These are phyloP conservation scores for Suillus bovinus DNA, from an alignment of 768 basidiomycete species.

Conservation along the genomic window DNA sequence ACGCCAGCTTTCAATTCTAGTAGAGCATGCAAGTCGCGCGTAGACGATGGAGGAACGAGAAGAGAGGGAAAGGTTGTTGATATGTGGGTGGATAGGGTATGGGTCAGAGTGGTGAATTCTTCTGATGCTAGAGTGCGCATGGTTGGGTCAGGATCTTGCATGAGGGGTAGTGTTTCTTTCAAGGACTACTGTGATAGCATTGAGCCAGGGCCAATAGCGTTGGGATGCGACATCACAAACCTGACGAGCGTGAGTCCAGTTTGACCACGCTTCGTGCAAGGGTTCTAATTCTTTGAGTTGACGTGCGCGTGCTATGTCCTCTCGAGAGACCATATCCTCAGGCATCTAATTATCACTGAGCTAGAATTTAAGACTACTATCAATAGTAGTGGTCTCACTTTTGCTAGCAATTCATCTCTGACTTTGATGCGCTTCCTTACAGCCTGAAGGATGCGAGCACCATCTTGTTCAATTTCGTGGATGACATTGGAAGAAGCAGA, in stretches of 20 bases:
- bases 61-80: conserved; percentile 61
- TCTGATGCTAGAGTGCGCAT: conserved; percentile 75
- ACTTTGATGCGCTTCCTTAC: conserved; percentile 1
- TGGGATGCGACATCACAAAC: conserved; percentile 39
- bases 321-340: conserved; percentile 50
- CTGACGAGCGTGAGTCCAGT: conserved; percentile 56
- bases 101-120: conserved; percentile 54
- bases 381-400: conserved; percentile 31
- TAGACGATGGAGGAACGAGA: conserved; percentile 71
- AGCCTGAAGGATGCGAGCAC: conserved; percentile 50
- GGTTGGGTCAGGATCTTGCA: conserved; percentile 70
- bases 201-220: conserved; percentile 13
- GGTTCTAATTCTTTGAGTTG: conserved; percentile 70
- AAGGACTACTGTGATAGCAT: conserved; percentile 54
- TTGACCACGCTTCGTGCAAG: conserved; percentile 66
- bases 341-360: conserved; percentile 42
- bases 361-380: neutral
- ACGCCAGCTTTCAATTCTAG: conserved; percentile 93
- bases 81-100: conserved; percentile 28
- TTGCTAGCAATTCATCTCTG: conserved; percentile 26
- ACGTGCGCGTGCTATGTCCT: conserved; percentile 59
- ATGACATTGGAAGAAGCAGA: conserved; percentile 13
- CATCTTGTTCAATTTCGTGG: conserved; percentile 39
- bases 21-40: conserved; percentile 69
- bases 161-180: conserved; percentile 58